Base-by-base conservation (phyloP, 257 asterid genomes). In the Plantago elongata region DNA sequence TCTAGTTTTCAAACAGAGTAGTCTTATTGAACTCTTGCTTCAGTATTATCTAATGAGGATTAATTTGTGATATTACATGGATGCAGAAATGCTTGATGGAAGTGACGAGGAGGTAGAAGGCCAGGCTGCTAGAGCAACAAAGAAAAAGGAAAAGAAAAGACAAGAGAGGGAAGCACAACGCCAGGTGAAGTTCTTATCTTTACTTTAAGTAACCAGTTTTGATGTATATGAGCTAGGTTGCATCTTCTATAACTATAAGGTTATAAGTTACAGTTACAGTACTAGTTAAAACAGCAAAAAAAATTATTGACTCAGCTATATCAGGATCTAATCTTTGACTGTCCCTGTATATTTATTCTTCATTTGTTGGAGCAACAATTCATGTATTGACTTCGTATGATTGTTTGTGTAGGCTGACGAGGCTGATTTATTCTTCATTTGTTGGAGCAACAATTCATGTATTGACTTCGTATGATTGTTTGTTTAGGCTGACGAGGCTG, bases 161-260 rank as follows among this genome's bases (percentile, higher is more conserved):
- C 97, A 89, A 69, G 99, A 93, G 79, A 81, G 94, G 54, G 99
- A 87, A 62, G 95, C 95, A 49, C 97, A 88, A 61, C 83, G 97
- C 59, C 97, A 87, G 85, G 99, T 86, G 57, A 69, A 11, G 34
- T 37, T 65, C 61, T 15, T 48, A 9, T 14, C 30, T 27, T 18
- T 22, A 48, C 50, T 64, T 43, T 5, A 54, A 34, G 47, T 13
- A 7, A 50, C 34, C 15, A 17, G 14, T 68, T 57, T 59, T 51
- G 27, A 22, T 67, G 60, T 40, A 50, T 13, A 52, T 59, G 60
- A 50, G 54, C 60, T 54, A 17, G 61, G 61, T 52, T 42, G 45
- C 44, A 66, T 29, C 27, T 22, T 22, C 27, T 22, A 56, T 44
- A 34, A 1, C 5, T 4, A 34, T 6, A 2, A 34, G 3, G 38